Percentiles rank a stretch among this genome's conserved stretches.
Conservation (phyloP, 2,329 filamentous ascomycete genomes). For the Penicillium sclerotiorum region DNA sequence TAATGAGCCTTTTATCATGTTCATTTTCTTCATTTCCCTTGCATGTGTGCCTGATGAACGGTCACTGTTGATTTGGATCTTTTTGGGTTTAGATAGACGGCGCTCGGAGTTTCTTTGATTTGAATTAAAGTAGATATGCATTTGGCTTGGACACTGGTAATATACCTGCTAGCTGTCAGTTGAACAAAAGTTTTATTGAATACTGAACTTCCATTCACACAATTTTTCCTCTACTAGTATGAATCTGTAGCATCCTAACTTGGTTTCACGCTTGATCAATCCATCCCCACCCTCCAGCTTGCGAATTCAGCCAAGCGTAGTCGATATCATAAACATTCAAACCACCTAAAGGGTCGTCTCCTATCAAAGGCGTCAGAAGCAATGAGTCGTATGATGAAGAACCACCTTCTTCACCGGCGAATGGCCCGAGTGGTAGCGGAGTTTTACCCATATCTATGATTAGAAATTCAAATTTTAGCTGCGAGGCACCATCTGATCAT, state of each 20-base stretch:
- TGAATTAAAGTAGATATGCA: slow-evolving; percentile 18
- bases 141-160: slow-evolving; percentile 8
- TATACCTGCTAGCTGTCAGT: slow-evolving; percentile 6
- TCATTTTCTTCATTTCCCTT: slow-evolving; percentile 18
- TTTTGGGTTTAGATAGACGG: slow-evolving; percentile 29
- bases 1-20: slow-evolving; percentile 20
- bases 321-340: neutral
- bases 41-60: slow-evolving; percentile 19
- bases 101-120: slow-evolving; percentile 17
- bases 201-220: neutral
- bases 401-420: neutral
- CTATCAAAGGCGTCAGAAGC: neutral
- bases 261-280: too few relatives aligned
- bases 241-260: too few relatives aligned
- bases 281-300: neutral
- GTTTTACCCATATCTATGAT: neutral
- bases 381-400: neutral
- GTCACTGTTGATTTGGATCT: slow-evolving; percentile 16
- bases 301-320: neutral
- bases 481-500: too few relatives aligned
- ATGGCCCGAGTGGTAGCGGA: too few relatives aligned
- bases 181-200: slow-evolving; percentile 19
- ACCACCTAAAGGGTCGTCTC: neutral
- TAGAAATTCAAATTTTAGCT: neutral
- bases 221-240: too few relatives aligned